Evolutionary conservation across 2,329 filamentous ascomycete genomes (phyloP), one percentile per base, ranked within the genome.

Genomic region (Aspergillus pseudonomiae): DNA sequence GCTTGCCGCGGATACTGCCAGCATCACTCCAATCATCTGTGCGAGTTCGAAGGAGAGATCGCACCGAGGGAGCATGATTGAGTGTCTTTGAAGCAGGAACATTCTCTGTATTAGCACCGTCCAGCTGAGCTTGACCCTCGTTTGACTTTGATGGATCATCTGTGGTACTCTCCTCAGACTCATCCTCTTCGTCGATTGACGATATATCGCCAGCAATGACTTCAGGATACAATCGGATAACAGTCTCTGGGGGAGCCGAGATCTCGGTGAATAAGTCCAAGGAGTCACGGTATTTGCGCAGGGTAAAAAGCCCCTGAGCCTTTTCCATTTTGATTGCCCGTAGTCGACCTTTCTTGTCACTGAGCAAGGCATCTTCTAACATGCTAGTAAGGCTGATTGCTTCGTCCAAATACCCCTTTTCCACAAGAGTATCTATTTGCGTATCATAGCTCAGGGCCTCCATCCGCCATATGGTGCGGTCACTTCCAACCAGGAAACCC

Each of bases 391-490:
- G 82, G 73, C 93, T 97, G 66, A 98, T 91, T 0, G 94, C 94
- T 78, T 99, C 96, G 71, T 99, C 94, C 60, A 94, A 92, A 64
- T 88, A 86, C 11, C 85, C 88, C 64, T 86, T 87, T 24, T 89
- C 85, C 1, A 96, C 88, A 30, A 99, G 84, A 68, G 95, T 88
- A 64, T 93, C 87, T 26, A 98, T 88, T 74, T 99, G 95, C 2
- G 89, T 88, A 75, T 97, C 92, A 74, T 99, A 99, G 68, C 94
- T 91, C 43, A 94, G 88, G 4, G 94, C 91, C 67, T 89, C 92
- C 95, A 99, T 98, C 70, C 95, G 91, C 95, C 95, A 99, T 43
- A 99, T 91, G 39, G 86, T 91, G 52, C 95, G 86, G 61, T 98
- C 95, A 74, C 94, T 97, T 24, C 91, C 90, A 58, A 98, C 93